These are phyloP conservation scores for Boletus edulis DNA, from an alignment of 768 basidiomycete genomes.

Conservation along the genomic window DNA sequence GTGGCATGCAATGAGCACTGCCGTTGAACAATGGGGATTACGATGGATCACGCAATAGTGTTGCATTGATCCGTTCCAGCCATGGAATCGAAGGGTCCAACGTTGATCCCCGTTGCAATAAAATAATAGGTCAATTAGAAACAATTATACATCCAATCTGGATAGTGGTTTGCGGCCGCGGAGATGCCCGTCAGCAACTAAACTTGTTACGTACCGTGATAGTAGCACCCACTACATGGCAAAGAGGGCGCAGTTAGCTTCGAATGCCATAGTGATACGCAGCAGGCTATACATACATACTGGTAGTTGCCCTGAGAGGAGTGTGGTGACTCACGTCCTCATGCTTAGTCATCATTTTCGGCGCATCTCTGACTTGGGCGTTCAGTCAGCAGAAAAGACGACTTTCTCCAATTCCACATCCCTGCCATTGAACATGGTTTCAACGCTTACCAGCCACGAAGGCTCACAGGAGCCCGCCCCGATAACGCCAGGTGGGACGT, in stretches of 20 bases:
- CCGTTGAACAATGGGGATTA: neutral
- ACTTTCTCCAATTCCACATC: slow-evolving; percentile 5
- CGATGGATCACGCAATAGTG: neutral
- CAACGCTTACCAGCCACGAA: slow-evolving; percentile 31
- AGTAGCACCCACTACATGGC: neutral
- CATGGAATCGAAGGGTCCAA: neutral
- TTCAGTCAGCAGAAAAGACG: neutral
- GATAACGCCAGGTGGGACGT: slow-evolving; percentile 72
- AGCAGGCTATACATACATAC: neutral
- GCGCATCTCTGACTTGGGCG: no score
- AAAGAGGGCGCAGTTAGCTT: neutral
- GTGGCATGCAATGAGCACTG: neutral
- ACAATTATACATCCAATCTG: neutral
- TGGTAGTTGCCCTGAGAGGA: slow-evolving; percentile 1
- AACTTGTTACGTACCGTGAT: slow-evolving; percentile 5
- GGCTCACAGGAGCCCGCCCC: slow-evolving; percentile 52
- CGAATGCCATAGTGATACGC: neutral
- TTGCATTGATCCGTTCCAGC: neutral
- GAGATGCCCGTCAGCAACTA: neutral
- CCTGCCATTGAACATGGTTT: slow-evolving; percentile 25
- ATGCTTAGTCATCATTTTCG: slow-evolving; percentile 23
- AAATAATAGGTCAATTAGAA: neutral
- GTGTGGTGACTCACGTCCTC: neutral
- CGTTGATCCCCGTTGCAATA: neutral
- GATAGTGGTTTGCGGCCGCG: neutral